phyloP scores from a whole-genome alignment of 305 asterid species.

The Petunia hybrid region DNA sequence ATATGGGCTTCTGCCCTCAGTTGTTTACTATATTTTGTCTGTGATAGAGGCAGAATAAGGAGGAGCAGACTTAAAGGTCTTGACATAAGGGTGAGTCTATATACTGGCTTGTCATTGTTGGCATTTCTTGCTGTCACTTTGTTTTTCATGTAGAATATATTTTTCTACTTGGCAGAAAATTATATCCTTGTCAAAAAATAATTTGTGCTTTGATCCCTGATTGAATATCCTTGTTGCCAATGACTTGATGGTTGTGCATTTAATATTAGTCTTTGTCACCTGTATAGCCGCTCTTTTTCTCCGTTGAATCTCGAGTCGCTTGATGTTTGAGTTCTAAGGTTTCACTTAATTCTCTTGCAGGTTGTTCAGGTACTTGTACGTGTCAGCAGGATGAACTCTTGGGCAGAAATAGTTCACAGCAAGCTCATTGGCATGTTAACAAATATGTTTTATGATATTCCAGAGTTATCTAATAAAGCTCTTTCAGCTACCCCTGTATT shows the following conservation, averaged over 20 bases:
- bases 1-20: conserved; percentile 99
- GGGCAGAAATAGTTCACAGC: conserved; percentile 98
- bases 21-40: conserved; percentile 90
- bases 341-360: conserved; percentile 48
- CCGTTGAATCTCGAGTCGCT: background rate
- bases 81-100: conserved; percentile 91
- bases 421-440: conserved; percentile 95
- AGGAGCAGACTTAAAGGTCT: conserved; percentile 91
- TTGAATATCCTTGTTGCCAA: background rate
- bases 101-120: conserved; percentile 11
- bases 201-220: conserved; percentile 7
- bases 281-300: conserved; percentile 7
- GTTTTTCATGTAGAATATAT: conserved; percentile 21
- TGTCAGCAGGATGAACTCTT: conserved; percentile 85
- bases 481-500: conserved; percentile 70
- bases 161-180: too few species aligned
- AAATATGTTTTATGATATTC: conserved; percentile 85
- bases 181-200: background rate
- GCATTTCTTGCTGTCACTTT: conserved; percentile 6
- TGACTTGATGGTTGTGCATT: conserved; percentile 27
- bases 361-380: conserved; percentile 83
- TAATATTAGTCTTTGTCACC: conserved; percentile 19
- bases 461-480: conserved; percentile 69
- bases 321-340: conserved; percentile 16
- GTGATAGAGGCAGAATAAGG: conserved; percentile 96